Conservation (phyloP, 768 basidiomycete genomes). For the Infundibulicybe gibba region DNA sequence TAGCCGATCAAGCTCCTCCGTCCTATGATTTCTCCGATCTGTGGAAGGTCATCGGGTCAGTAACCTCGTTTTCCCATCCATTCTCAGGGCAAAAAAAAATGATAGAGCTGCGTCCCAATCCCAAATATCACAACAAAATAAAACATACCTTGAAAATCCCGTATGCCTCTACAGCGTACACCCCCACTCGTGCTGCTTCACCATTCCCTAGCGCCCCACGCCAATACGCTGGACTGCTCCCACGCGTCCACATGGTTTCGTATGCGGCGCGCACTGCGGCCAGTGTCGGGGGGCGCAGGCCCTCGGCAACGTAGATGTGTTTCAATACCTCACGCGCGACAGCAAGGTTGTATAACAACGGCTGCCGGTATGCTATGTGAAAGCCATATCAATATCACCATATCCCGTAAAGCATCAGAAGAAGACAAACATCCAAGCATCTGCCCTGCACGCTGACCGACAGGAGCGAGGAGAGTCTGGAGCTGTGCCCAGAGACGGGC, state of each 20-base stretch:
- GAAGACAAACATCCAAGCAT: neutral
- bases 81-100: neutral
- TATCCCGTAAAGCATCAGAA: neutral
- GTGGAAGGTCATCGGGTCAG: neutral
- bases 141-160: constrained; percentile 77
- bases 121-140: neutral
- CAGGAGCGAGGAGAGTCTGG: neutral
- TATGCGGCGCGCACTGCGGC: constrained; percentile 56
- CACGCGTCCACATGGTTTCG: constrained; percentile 59
- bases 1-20: constrained; percentile 80
- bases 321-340: constrained; percentile 75
- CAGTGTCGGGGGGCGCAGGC: constrained; percentile 65
- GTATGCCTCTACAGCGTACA: constrained; percentile 86
- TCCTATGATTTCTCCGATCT: constrained; percentile 89
- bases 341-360: constrained; percentile 73
- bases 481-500: neutral
- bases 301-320: constrained; percentile 71
- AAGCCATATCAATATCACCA: neutral
- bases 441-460: neutral
- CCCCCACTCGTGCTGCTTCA: constrained; percentile 60
- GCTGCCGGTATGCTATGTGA: constrained; percentile 64
- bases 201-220: constrained; percentile 56
- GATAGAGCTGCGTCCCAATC: neutral
- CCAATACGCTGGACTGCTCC: constrained; percentile 57
- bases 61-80: neutral